These are phyloP conservation scores for Cyathus striatus DNA, from an alignment of 768 basidiomycete species.

Conservation along the genomic window DNA sequence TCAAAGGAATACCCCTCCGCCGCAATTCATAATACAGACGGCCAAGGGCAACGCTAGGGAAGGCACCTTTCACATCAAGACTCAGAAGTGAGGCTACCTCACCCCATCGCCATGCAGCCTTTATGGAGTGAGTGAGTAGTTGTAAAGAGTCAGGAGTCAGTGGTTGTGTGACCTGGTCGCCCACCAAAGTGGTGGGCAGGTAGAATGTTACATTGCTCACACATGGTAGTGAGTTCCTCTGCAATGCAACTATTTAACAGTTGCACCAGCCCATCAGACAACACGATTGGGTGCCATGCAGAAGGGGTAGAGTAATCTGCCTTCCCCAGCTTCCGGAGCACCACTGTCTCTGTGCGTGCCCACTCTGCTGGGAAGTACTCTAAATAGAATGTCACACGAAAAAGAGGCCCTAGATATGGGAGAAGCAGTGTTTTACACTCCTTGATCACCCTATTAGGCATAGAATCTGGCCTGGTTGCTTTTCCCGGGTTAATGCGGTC, in stretches of 20 bases:
- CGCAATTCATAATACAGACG: constrained; percentile 19
- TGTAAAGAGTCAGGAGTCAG: constrained; percentile 25
- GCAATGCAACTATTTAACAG: constrained; percentile 14
- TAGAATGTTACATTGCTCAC: constrained; percentile 11
- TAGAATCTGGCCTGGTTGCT: constrained; percentile 14
- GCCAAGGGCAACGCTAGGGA: constrained; percentile 18
- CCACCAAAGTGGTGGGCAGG: constrained; percentile 20
- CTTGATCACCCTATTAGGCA: constrained; percentile 24
- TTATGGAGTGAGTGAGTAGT: constrained; percentile 20
- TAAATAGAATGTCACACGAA: constrained; percentile 18
- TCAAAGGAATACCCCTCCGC: too few species aligned
- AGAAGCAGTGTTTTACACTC: constrained; percentile 15
- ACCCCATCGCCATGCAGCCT: constrained; percentile 26
- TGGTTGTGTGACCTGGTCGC: constrained; percentile 18
- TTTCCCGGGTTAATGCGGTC: constrained; percentile 23
- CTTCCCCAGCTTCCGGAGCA: constrained; percentile 29
- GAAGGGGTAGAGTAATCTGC: constrained; percentile 23
- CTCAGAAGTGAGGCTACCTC: constrained; percentile 24
- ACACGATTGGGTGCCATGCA: constrained; percentile 26
- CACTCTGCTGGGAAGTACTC: constrained; percentile 13
- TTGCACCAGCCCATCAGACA: constrained; percentile 15
- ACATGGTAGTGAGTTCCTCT: constrained; percentile 7
- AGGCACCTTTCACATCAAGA: constrained; percentile 33
- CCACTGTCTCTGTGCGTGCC: constrained; percentile 13
- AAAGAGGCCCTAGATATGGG: constrained; percentile 20